A percentile compares a stretch with the other conserved stretches of the same genome.
Evolutionary conservation across 768 basidiomycete species (phyloP).

Genomic region (Mycena maculata): DNA sequence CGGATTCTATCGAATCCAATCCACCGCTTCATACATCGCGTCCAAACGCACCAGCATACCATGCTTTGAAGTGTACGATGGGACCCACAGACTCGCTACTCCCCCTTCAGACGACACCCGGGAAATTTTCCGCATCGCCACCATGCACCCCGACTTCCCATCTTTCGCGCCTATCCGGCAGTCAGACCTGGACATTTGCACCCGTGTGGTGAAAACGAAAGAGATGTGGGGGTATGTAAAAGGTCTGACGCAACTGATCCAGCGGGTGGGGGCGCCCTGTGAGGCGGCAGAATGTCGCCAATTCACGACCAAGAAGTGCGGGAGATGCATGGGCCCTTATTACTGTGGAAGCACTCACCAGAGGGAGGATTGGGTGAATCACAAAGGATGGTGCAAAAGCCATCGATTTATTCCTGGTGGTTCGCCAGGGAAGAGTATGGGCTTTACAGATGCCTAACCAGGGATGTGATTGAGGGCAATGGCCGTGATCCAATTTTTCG

Average conservation of each 20-base stretch:
- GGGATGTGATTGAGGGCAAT: too few relatives aligned
- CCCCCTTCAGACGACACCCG: constrained; percentile 18
- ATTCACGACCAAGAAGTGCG: constrained; percentile 14
- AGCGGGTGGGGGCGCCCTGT: constrained; percentile 17
- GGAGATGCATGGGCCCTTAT: constrained; percentile 14
- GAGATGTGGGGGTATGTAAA: constrained; percentile 11
- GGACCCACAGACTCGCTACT: constrained; percentile 13
- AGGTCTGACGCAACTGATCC: neutral
- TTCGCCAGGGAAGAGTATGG: neutral
- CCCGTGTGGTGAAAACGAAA: constrained; percentile 9
- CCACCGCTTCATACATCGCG: constrained; percentile 18
- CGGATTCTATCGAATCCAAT: constrained; percentile 25
- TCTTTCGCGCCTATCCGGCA: constrained; percentile 16
- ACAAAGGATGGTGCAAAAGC: constrained; percentile 22
- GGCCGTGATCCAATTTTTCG: too few relatives aligned
- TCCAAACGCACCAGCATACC: neutral
- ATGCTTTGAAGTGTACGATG: constrained; percentile 26
- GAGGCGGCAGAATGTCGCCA: constrained; percentile 11
- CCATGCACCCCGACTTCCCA: constrained; percentile 23
- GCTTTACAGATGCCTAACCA: too few relatives aligned
- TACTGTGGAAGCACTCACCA: constrained; percentile 17
- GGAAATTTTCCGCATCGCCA: constrained; percentile 26
- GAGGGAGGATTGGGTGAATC: constrained; percentile 14
- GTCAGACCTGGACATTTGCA: constrained; percentile 17
- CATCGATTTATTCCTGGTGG: constrained; percentile 19